Evolutionary conservation across 192 early-diverging fungal genomes (phyloP).

Genomic region (Blastocladiella britannica): DNA sequence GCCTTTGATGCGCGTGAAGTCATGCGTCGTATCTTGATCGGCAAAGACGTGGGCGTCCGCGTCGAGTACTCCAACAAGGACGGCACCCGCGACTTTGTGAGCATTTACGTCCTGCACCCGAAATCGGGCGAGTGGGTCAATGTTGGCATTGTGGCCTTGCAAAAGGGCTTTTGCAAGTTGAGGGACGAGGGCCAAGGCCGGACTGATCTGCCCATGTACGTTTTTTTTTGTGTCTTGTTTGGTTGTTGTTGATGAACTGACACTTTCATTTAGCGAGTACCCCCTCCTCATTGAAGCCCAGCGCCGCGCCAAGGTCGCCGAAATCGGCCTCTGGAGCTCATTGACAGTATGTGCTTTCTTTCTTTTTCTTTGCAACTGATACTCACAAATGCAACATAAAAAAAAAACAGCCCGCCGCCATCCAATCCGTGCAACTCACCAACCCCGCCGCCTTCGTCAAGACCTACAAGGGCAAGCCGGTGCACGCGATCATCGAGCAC

Average conservation of each 20-base stretch:
- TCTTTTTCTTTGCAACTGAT: neutral
- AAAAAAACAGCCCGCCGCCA: constrained; percentile 20
- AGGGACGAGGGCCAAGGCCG: constrained; percentile 30
- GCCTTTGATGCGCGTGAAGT: constrained; percentile 77
- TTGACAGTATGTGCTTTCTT: neutral
- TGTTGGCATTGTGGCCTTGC: constrained; percentile 47
- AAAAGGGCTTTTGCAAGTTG: constrained; percentile 70
- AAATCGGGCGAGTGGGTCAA: constrained; percentile 33
- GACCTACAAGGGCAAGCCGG: constrained; percentile 51
- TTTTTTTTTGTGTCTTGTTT: constrained; percentile 2
- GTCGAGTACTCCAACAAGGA: constrained; percentile 28
- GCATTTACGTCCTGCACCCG: constrained; percentile 19
- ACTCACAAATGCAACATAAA: neutral
- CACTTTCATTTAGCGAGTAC: constrained; percentile 13
- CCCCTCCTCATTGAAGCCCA: constrained; percentile 43
- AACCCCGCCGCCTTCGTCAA: constrained; percentile 55
- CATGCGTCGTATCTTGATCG: constrained; percentile 63
- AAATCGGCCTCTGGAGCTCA: constrained; percentile 55
- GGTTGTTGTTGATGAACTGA: constrained; percentile 15
- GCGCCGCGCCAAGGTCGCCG: constrained; percentile 30
- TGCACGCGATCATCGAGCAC: constrained; percentile 79
- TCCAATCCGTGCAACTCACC: constrained; percentile 31
- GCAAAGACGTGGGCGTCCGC: constrained; percentile 67
- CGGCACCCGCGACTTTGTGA: constrained; percentile 41
- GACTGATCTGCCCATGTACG: constrained; percentile 10